Evolutionary conservation across 768 basidiomycete species (phyloP), one percentile per base, ranked within the genome.

Genomic region (Trametes elegans): DNA sequence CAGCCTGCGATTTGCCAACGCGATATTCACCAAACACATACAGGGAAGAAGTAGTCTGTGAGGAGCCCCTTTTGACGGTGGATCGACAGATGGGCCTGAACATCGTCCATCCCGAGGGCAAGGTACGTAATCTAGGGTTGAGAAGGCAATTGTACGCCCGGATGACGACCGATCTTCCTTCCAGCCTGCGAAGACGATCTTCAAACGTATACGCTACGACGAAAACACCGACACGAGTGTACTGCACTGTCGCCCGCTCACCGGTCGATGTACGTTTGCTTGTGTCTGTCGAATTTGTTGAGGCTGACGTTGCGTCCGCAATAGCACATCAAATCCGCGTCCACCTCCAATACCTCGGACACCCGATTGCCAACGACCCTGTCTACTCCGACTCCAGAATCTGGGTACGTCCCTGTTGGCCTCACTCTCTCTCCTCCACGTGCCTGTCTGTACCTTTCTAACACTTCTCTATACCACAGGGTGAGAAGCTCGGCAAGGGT

Each of bases 251-350:
- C 82, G 80, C 64, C 96, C 96, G 3, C 73, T 89, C 53, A 99
- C 97, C 5, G 96, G 96, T 43, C 81, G 96, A 60, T 97, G 94
- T 96, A 73, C 67, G 92, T 74, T 8, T 16, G 23, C 13, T 5
- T 9, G 18, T 11, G 19, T 28, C 5, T 18, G 11, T 6, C 24
- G 13, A 28, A 14, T 53, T 39, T 18, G 23, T 34, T 23, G 51
- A 39, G 28, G 43, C 51, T 43, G 46, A 21, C 48, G 31, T 35
- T 55, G 49, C 53, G 18, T n/a, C n/a, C n/a, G n/a, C n/a, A n/a
- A n/a, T 45, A 97, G 94, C 97, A 0, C 97, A 99, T 72, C 97
- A 99, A 71, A 90, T 98, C 54, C 82, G 97, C 45, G 96, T 99
- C 3, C 97, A 99, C 66, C 80, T 99, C 3, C 97, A 98, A 71